Conservation (phyloP, 371 early-diverging fungal genomes). For the Mucor mucedo region DNA sequence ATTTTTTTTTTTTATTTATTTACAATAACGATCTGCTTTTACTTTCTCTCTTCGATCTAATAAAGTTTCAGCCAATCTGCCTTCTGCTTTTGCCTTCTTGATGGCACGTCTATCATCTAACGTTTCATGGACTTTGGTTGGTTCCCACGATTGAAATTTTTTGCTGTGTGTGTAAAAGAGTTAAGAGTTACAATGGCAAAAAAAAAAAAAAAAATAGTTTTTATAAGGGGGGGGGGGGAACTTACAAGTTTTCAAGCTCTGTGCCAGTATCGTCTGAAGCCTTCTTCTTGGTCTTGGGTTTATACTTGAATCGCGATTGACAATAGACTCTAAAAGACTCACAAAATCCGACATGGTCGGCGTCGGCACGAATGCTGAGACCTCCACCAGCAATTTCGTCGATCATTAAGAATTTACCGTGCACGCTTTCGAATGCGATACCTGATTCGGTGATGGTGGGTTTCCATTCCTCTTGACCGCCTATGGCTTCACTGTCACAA, state of each 20-base stretch:
- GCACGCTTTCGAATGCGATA: constrained; percentile 66
- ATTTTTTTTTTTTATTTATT: constrained; percentile 43
- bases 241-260: constrained; percentile 52
- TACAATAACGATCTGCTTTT: constrained; percentile 87
- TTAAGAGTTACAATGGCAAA: no score
- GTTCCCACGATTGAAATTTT: constrained; percentile 40
- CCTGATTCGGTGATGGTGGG: constrained; percentile 75
- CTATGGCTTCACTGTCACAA: constrained; percentile 77
- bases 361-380: constrained; percentile 71
- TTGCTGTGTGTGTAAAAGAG: constrained; percentile 9
- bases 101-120: constrained; percentile 54
- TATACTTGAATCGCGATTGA: constrained; percentile 66
- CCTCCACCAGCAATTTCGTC: constrained; percentile 66
- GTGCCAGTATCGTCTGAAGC: constrained; percentile 26
- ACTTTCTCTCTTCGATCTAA: constrained; percentile 81
- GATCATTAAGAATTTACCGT: constrained; percentile 65
- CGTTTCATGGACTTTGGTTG: constrained; percentile 61
- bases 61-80: constrained; percentile 76
- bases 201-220: neutral
- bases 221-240: neutral
- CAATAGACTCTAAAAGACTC: constrained; percentile 76
- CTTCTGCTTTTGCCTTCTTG: constrained; percentile 73
- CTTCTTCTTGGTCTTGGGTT: constrained; percentile 44
- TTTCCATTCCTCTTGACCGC: constrained; percentile 83
- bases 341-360: constrained; percentile 73